Evolutionary conservation across 1,284 basidiomycete species (phyloP), one percentile per base, ranked within the genome.

Genomic region (Melampsora medusae): DNA sequence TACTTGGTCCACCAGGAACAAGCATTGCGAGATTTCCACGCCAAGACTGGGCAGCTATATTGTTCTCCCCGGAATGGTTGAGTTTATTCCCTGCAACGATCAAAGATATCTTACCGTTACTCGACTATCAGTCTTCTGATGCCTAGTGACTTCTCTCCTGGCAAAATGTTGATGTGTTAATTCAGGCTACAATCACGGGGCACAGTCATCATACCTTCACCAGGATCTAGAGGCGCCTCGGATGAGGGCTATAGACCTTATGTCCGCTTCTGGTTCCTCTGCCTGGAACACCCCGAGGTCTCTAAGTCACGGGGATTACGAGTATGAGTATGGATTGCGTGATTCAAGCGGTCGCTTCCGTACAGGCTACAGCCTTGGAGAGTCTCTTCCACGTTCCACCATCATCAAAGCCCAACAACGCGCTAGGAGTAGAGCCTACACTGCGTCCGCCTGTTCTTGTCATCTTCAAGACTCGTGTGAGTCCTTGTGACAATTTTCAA

Each of bases 311-410:
- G 28, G 28, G 53, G n/a, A 28, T n/a, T n/a, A 56, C 28, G n/a
- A n/a, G n/a, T n/a, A n/a, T n/a, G 53, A 16, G 28, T 22, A 3
- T n/a, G 53, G 28, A 56, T 22, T 56, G 9, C n/a, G 28, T 10
- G 9, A 56, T 56, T 28, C 53, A 5, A 56, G 19, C n/a, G 53
- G 53, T 56, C 53, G 53, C 28, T n/a, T n/a, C 7, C 53, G 53
- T 22, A 56, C 53, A 7, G 53, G 53, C 53, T 56, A 56, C 19
- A 56, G n/a, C 19, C 53, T 56, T 28, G 53, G 53, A n/a, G 53
- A 56, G 53, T 56, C 53, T 56, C 53, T 56, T 16, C 53, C 53
- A 10, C 53, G 53, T 14, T 56, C 53, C 53, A 56, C 53, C 53
- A n/a, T 56, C 53, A n/a, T n/a, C 2, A 56, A 56, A 28, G n/a